Evolutionary conservation across 139 green algal species (phyloP), one percentile per base, ranked within the genome.

Genomic region (Chlamydomonas incerta): DNA sequence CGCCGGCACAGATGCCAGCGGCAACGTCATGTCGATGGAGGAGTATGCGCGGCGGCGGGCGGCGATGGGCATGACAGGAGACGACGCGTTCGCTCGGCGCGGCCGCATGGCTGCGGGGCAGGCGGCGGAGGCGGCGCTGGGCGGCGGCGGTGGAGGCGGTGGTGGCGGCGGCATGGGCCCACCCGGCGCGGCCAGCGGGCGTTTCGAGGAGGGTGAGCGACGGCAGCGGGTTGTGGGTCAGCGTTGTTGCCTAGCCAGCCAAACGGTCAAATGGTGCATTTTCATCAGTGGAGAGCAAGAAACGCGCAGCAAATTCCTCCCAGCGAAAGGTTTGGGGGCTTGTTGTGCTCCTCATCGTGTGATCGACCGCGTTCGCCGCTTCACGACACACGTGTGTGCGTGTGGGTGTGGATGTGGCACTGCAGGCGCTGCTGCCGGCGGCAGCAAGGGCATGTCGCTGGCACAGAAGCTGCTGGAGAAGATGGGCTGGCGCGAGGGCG

Each of bases 401-500:
- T 50, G 41, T 50, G 6, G 41, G 41, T 50, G 41, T 8, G 6
- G 41, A 5, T 50, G 41, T 29, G 67, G 31, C 33, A 3, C 23
- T 29, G 67, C 17, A 21, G 67, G 29, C 28, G 47, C 57, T 57
- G 41, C 37, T 55, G 76, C 83, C 20, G 74, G 50, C 29, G 87
- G 50, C 31, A 62, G 35, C n/a, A 93, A 92, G 76, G 92, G 90
- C 72, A 93, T 97, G 94, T 88, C 79, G 0, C 87, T 95, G 41
- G 94, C 96, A 23, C 90, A 98, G 92, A 94, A 93, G 52, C 95
- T 99, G 93, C 95, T 99, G 91, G 88, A 96, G 87, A 99, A 98
- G 90, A 99, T 99, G 97, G 97, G 97, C 6, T 99, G 97, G 97
- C 94, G 94, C 37, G 95, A 97, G 80, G 97, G 97, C 63, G 87